Percentiles rank a stretch among this genome's conserved stretches.
Conservation (phyloP, 2,329 filamentous ascomycete genomes). For the Juglanconis sp. region DNA sequence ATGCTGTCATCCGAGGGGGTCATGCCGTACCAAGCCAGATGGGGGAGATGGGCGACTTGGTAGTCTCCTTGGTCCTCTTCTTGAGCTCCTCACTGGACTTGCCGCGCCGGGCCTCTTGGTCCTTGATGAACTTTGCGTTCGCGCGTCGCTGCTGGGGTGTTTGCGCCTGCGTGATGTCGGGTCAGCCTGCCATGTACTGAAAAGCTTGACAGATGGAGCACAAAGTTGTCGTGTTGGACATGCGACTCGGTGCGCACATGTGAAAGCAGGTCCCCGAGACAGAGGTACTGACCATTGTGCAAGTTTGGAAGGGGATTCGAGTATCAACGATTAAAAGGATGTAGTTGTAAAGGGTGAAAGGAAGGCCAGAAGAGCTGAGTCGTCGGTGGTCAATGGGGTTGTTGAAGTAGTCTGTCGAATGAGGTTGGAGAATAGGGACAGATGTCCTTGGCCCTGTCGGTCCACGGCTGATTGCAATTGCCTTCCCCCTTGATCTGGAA, state of each 20-base stretch:
- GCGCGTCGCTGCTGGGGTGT: conserved; percentile 79
- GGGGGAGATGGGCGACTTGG: conserved; percentile 62
- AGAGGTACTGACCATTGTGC: conserved; percentile 14
- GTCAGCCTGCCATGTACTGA: neutral
- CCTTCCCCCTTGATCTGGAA: neutral
- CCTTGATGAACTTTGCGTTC: conserved; percentile 74
- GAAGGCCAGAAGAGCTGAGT: neutral
- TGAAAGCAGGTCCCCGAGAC: neutral
- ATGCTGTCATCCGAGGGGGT: neutral
- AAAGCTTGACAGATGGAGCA: neutral
- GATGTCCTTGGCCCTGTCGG: neutral
- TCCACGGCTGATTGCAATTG: neutral
- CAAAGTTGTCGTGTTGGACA: neutral
- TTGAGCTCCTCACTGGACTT: conserved; percentile 65
- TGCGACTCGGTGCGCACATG: neutral
- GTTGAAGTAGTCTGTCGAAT: conserved; percentile 2
- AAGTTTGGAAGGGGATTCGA: neutral
- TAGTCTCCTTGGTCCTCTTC: conserved; percentile 53
- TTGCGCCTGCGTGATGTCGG: conserved; percentile 59
- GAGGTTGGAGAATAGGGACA: conserved; percentile 9
- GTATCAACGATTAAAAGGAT: neutral
- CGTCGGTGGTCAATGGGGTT: neutral
- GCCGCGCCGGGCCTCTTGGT: conserved; percentile 71
- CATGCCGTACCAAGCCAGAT: conserved; percentile 57
- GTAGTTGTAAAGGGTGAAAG: neutral